Conservation (phyloP, 116 monocot genomes). For the Cymodocea nodosa region DNA sequence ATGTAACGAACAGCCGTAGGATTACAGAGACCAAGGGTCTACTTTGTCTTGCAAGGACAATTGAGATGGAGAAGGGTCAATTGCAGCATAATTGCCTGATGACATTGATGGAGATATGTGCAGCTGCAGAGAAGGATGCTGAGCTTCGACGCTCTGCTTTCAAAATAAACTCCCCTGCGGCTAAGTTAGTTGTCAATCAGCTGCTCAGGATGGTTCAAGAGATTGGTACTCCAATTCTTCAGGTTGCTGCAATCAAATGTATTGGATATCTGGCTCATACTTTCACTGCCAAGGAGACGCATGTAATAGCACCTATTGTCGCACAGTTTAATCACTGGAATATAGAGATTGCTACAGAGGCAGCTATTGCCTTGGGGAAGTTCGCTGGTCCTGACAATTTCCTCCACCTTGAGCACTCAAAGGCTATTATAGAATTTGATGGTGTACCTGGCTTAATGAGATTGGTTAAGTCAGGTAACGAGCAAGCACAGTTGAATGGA, state of each 20-base stretch:
- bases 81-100: constrained; percentile 46
- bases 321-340: constrained; percentile 38
- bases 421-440: constrained; percentile 39
- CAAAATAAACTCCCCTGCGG: constrained; percentile 45
- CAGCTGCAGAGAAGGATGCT: constrained; percentile 32
- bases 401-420: constrained; percentile 31
- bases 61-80: constrained; percentile 38
- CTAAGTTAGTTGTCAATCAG: constrained; percentile 47
- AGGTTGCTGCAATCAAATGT: constrained; percentile 33
- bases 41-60: constrained; percentile 38
- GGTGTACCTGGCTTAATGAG: constrained; percentile 24
- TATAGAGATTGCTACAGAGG: constrained; percentile 29
- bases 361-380: constrained; percentile 34
- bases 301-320: constrained; percentile 34
- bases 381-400: constrained; percentile 41
- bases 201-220: constrained; percentile 33
- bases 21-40: constrained; percentile 65
- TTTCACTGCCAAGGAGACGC: constrained; percentile 36
- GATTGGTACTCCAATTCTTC: constrained; percentile 15
- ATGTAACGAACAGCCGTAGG: constrained; percentile 34
- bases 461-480: constrained; percentile 24
- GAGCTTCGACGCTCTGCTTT: constrained; percentile 59
- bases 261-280: constrained; percentile 43
- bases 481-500: constrained; percentile 39
- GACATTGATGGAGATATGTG: constrained; percentile 38